These are phyloP conservation scores for Candida methanosorbosa DNA, from an alignment of 805 yeast species.

Conservation along the genomic window DNA sequence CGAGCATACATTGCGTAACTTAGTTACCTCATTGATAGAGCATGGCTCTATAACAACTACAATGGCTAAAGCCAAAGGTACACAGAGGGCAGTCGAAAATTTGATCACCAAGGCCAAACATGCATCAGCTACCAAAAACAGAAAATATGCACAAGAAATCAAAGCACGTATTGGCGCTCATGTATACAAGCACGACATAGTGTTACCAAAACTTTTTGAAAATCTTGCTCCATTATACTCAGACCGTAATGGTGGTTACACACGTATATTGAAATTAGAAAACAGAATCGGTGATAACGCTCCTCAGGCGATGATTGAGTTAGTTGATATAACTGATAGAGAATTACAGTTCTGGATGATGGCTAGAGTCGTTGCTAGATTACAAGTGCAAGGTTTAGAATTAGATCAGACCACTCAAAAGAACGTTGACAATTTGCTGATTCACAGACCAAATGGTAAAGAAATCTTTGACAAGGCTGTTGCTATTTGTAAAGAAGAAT, in stretches of 20 bases:
- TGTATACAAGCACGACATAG: constrained; percentile 38
- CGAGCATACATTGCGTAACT: constrained; percentile 50
- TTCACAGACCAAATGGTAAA: constrained; percentile 40
- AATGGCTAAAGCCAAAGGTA: constrained; percentile 64
- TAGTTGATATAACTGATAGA: constrained; percentile 51
- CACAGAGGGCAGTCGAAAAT: constrained; percentile 55
- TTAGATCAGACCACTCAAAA: constrained; percentile 43
- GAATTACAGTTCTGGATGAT: constrained; percentile 70
- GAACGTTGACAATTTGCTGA: constrained; percentile 45
- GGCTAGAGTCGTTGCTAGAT: constrained; percentile 81
- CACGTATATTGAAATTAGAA: constrained; percentile 77
- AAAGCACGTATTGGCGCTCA: constrained; percentile 24
- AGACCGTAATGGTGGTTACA: constrained; percentile 69
- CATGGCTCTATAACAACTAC: constrained; percentile 69
- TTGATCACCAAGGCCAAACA: constrained; percentile 51
- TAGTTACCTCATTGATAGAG: constrained; percentile 59
- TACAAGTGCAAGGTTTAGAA: constrained; percentile 52
- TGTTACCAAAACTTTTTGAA: constrained; percentile 57
- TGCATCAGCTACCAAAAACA: constrained; percentile 3
- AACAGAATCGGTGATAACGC: constrained; percentile 86
- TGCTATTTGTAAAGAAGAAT: constrained; percentile 40
- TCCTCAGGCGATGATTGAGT: constrained; percentile 78
- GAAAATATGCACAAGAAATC: constrained; percentile 17
- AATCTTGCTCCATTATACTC: constrained; percentile 59
- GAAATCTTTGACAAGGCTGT: constrained; percentile 52